Conservation (phyloP, 305 asterid genomes). For the Fraxinus sp. region DNA sequence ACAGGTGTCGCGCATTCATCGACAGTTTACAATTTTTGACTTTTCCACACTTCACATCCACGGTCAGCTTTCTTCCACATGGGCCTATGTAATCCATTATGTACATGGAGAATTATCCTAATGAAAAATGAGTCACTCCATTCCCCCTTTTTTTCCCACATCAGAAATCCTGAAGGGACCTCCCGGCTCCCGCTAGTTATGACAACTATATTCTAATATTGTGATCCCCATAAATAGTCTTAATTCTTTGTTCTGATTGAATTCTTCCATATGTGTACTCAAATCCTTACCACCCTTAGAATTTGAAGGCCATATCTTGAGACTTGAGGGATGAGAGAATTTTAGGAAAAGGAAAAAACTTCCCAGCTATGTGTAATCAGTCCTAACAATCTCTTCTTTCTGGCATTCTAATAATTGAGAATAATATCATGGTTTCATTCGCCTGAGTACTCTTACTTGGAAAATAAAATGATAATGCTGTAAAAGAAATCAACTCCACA, state of each 20-base stretch:
- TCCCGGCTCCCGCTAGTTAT: constrained; percentile 38
- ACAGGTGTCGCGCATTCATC: no score
- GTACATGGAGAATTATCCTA: no score
- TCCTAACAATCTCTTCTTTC: constrained; percentile 46
- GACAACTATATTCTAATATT: constrained; percentile 49
- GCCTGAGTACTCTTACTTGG: neutral
- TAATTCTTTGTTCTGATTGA: constrained; percentile 20
- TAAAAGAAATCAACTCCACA: neutral
- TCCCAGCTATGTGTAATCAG: constrained; percentile 48
- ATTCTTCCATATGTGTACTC: constrained; percentile 35
- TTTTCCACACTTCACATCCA: no score
- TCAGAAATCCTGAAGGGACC: constrained; percentile 45
- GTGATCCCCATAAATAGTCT: constrained; percentile 40
- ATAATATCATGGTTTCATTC: constrained; percentile 16
- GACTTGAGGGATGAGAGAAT: constrained; percentile 45
- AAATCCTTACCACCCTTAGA: constrained; percentile 36
- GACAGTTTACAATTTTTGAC: no score
- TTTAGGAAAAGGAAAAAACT: constrained; percentile 49
- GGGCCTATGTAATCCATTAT: no score
- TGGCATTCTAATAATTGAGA: constrained; percentile 43
- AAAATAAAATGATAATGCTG: neutral
- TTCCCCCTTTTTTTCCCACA: constrained; percentile 27
- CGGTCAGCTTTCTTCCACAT: no score
- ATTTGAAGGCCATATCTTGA: constrained; percentile 52
- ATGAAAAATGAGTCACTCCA: constrained; percentile 30